Conservation (phyloP, 2,329 filamentous ascomycete genomes). For the Colletotrichum sp. region DNA sequence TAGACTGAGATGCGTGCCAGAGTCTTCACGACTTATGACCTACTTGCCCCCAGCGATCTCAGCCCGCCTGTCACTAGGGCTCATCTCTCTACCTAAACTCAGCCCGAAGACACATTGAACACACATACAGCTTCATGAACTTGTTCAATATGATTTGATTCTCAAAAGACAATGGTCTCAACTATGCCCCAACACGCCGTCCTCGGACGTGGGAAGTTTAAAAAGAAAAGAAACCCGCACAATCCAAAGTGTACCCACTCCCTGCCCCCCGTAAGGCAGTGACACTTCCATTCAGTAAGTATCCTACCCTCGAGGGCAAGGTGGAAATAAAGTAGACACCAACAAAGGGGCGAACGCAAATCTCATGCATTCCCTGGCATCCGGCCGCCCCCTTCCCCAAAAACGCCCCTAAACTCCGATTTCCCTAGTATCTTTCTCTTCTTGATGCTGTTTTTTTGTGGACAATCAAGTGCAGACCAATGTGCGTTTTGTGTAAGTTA, state of each 20-base stretch:
- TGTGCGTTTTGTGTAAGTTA: background rate
- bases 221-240: background rate
- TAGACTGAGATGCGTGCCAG: background rate
- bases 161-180: background rate
- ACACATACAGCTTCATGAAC: background rate
- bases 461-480: background rate
- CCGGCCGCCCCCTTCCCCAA: background rate
- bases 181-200: background rate
- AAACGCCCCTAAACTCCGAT: background rate
- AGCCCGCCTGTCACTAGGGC: background rate
- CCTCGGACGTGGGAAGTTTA: background rate
- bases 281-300: background rate
- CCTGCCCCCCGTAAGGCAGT: accelerated
- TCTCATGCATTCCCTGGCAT: background rate
- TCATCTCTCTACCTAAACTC: background rate
- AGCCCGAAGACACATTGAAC: background rate
- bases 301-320: background rate
- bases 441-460: background rate
- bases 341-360: background rate
- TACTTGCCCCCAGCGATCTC: background rate
- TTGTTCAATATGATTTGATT: background rate
- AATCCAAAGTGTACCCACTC: background rate
- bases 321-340: background rate
- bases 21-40: background rate
- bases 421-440: background rate